Base-by-base conservation (phyloP, 371 early-diverging fungal genomes). In the Mortierella sp. region DNA sequence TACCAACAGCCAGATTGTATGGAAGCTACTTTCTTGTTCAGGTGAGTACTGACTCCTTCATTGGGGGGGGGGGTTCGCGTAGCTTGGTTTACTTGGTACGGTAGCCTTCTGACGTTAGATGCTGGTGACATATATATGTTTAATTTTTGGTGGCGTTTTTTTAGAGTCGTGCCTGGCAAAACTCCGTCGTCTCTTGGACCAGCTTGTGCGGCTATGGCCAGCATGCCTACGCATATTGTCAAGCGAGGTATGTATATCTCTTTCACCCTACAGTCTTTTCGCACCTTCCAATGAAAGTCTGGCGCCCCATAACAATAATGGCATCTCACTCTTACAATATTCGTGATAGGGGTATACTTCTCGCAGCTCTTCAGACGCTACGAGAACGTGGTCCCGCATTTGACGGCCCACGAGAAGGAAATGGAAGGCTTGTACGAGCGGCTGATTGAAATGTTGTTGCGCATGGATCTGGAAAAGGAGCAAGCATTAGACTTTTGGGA, bases 341-440 rank as follows among this genome's bases (percentile, higher is more conserved):
- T 51, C 51, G 16, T 6, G 18, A 51, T 65, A 84, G 82, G 82
- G 4, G 18, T 60, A 1, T 70, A 72, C 14, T 58, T 86, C 48
- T 86, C 86, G 3, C 63, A 29, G 10, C 75, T 86, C 4, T 86
- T 86, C 71, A 79, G 78, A 14, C 82, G 86, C 5, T 86, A 86
- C 55, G 86, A 86, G 46, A 75, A 51, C 29, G 80, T 86, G 8
- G 70, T 86, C 11, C 86, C 86, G 0, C 63, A 68, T 18, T 49
- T 86, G 70, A 82, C 77, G 0, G 63, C 71, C 10, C 75, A 43
- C 27, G 82, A 82, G 14, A 46, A 24, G 43, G 48, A 63, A 48
- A 65, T 82, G 74, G 76, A 79, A 16, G 49, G 7, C 41, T 60
- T 86, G 80, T 86, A 86, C 16, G 80, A 79, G 24, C 29, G 63